Conservation (phyloP, 2,329 filamentous ascomycete species). For the Beauveria australis region DNA sequence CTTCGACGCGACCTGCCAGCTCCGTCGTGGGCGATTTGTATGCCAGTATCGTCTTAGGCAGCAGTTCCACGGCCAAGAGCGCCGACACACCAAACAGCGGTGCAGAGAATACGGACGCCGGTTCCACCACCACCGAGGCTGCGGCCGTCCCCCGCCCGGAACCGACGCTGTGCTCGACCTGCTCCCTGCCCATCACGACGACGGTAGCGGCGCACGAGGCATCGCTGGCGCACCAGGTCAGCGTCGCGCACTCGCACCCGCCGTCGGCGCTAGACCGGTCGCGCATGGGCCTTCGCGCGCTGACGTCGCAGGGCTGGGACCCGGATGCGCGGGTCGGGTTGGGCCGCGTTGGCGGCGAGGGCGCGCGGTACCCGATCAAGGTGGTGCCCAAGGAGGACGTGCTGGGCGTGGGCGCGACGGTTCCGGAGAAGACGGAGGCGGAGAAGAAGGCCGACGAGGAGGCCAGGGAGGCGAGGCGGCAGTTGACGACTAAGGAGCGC, state of each 20-base stretch:
- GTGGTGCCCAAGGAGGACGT: constrained; percentile 63
- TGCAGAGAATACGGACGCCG: constrained; percentile 13
- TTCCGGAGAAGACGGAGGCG: constrained; percentile 31
- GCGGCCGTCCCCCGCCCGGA: neutral
- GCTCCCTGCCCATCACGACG: constrained; percentile 26
- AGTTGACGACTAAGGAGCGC: constrained; percentile 62
- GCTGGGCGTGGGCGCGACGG: constrained; percentile 57
- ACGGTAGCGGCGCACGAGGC: constrained; percentile 41
- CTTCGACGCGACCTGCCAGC: constrained; percentile 16
- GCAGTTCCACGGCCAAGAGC: constrained; percentile 14
- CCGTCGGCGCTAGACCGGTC: constrained; percentile 63
- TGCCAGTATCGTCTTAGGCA: constrained; percentile 56
- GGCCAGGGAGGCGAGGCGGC: constrained; percentile 36
- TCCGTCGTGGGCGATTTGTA: constrained; percentile 50
- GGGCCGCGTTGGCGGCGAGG: constrained; percentile 50
- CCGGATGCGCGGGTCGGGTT: constrained; percentile 65
- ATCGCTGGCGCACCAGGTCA: constrained; percentile 64
- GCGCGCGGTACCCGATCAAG: constrained; percentile 70
- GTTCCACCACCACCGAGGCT: constrained; percentile 2
- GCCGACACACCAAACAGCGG: constrained; percentile 2
- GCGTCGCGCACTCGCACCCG: constrained; percentile 59
- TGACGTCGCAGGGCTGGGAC: constrained; percentile 65
- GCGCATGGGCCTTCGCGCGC: constrained; percentile 59
- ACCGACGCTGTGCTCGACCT: constrained; percentile 25
- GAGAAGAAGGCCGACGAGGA: constrained; percentile 33